Conservation (phyloP, 306 rosid genomes). For the Luffa acutangula region DNA sequence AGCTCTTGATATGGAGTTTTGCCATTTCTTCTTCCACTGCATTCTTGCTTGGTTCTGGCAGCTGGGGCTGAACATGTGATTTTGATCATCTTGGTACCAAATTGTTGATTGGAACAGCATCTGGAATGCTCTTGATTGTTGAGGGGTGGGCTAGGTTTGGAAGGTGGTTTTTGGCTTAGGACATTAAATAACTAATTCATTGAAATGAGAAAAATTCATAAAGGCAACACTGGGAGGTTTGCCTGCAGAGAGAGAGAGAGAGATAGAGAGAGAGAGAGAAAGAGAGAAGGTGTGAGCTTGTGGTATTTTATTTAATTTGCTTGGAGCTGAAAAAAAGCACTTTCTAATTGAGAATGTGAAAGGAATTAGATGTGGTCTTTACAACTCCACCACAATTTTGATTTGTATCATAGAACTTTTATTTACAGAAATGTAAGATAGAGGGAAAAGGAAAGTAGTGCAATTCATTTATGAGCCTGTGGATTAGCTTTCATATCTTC, state of each 20-base stretch:
- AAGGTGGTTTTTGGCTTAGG: conserved; percentile 8
- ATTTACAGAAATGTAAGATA: conserved; percentile 62
- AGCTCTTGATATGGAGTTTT: background rate
- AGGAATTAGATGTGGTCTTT: conserved; percentile 56
- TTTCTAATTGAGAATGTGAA: conserved; percentile 51
- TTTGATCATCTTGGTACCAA: conserved; percentile 3
- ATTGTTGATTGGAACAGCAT: background rate
- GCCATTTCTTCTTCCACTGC: background rate
- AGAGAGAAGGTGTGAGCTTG: conserved; percentile 27
- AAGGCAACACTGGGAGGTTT: conserved; percentile 27
- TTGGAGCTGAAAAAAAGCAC: conserved; percentile 31
- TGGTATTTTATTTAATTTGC: conserved; percentile 39
- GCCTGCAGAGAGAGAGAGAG: conserved; percentile 20
- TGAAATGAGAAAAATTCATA: conserved; percentile 24
- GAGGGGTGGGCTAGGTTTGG: conserved; percentile 4
- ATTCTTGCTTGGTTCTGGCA: background rate
- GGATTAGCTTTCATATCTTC: background rate
- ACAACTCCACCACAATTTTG: conserved; percentile 83
- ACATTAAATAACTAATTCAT: conserved; percentile 14
- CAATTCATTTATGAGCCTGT: conserved; percentile 3
- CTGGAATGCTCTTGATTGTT: conserved; percentile 6
- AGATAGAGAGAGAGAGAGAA: conserved; percentile 16
- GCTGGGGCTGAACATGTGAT: background rate
- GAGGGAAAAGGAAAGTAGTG: conserved; percentile 22
- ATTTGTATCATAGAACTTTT: conserved; percentile 77